phyloP scores from a whole-genome alignment of 495 filamentous ascomycete genomes.

The Penicillium canescens region DNA sequence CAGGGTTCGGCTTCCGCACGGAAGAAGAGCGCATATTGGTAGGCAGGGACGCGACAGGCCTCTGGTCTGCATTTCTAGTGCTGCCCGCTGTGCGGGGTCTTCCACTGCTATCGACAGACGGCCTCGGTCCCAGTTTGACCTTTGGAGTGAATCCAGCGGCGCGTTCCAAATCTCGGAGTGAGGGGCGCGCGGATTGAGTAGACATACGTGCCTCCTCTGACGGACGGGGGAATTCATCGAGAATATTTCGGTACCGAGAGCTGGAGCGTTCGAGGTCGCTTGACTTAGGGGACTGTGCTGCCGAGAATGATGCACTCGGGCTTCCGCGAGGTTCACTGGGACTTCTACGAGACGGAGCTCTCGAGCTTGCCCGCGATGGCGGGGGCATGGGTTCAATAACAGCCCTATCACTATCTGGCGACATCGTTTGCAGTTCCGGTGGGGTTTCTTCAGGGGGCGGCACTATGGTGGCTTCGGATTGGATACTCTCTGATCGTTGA shows the following conservation, averaged over 20 bases:
- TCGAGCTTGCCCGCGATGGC: conserved; percentile 20
- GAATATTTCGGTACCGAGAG: conserved; percentile 26
- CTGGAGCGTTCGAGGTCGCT: conserved; percentile 17
- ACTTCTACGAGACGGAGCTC: conserved; percentile 3
- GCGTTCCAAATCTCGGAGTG: conserved; percentile 60
- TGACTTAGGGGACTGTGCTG: conserved; percentile 22
- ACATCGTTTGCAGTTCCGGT: conserved; percentile 15
- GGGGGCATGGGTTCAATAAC: conserved; percentile 18
- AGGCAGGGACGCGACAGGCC: conserved; percentile 72
- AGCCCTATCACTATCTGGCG: conserved; percentile 19
- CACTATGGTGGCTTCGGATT: conserved; percentile 42
- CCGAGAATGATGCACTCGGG: conserved; percentile 16
- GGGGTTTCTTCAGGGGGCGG: conserved; percentile 21
- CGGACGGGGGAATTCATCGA: conserved; percentile 42
- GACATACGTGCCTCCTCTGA: conserved; percentile 48
- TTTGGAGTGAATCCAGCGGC: conserved; percentile 63
- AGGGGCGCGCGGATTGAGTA: conserved; percentile 65
- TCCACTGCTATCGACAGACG: conserved; percentile 67
- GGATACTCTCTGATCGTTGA: conserved; percentile 36
- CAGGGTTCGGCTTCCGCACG: conserved; percentile 37
- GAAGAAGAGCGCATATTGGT: conserved; percentile 49
- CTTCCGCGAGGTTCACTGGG: conserved; percentile 19
- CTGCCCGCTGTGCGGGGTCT: conserved; percentile 62
- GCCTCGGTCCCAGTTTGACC: conserved; percentile 81
- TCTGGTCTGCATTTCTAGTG: conserved; percentile 49